Conservation (phyloP, 202 grass and related monocot species). For the Thinopyrum obtusiflorum region DNA sequence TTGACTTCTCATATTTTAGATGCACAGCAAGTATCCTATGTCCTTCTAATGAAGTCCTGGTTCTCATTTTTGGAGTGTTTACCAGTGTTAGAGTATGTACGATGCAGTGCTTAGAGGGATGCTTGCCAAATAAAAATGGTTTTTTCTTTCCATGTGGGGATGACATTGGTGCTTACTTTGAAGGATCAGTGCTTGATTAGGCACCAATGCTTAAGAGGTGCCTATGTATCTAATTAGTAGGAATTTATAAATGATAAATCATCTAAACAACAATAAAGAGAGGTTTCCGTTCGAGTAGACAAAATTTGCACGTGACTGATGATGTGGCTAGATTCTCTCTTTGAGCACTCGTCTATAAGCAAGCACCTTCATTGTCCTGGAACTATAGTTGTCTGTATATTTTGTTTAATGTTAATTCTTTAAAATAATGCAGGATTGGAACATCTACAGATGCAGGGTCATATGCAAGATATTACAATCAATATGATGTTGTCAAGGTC, state of each 20-base stretch:
- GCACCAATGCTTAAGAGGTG: neutral
- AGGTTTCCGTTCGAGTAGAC: neutral
- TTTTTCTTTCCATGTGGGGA: neutral
- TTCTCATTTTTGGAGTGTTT: neutral
- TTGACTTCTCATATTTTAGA: slow-evolving; percentile 9
- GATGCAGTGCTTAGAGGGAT: neutral
- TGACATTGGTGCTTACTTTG: neutral
- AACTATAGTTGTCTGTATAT: neutral
- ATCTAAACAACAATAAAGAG: neutral
- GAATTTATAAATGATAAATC: neutral
- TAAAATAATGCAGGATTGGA: slow-evolving; percentile 60
- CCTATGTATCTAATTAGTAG: neutral
- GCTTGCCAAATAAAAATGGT: neutral
- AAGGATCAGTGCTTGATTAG: neutral
- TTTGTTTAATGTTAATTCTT: slow-evolving; percentile 25
- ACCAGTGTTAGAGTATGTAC: neutral
- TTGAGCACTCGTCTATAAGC: neutral
- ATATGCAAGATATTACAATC: slow-evolving; percentile 82
- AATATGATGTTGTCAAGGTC: slow-evolving; percentile 66
- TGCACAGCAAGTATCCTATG: neutral
- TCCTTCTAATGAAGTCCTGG: neutral
- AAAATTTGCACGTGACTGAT: neutral
- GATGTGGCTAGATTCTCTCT: neutral
- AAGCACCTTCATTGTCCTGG: neutral
- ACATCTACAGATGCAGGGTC: slow-evolving; percentile 47